Base-by-base conservation (phyloP, 108 stramenopile genomes). In the Nitzschia inconspicua region DNA sequence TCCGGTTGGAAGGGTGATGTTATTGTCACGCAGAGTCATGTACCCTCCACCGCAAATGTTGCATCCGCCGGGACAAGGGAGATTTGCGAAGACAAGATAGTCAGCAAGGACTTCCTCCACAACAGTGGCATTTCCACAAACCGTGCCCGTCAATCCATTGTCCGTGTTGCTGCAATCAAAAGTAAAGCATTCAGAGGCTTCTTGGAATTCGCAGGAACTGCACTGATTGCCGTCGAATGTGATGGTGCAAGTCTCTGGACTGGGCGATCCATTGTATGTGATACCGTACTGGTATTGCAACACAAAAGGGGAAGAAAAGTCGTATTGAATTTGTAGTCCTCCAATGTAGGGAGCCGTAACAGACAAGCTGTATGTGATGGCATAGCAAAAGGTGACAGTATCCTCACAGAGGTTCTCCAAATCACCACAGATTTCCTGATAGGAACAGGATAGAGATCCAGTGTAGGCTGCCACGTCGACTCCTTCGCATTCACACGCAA, bases 151-250 rank as follows among this genome's bases (percentile, higher is more conserved):
- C 4, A 54, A 7, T 32, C 16, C 16, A 4, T 3, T 0, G 29
- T 54, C 52, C 10, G 11, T 23, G 34, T 54, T 54, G 52, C 4
- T 36, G 11, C 52, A 54, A 36, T 54, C 52, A 18, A 54, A 54
- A 3, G 3, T 20, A 22, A 22, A 37, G 34, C 52, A 54, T 8
- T 16, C 24, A 30, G 16, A n/a, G 50, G 29, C 31, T 10, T 27
- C 13, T 5, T 49, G 5, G 7, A 25, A 25, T 19, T 16, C n/a
- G 34, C 52, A 54, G 4, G 52, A 36, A 22, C 16, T 54, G 18
- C 52, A 54, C 34, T 36, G 8, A 14, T 8, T 35, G n/a, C 52
- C 52, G 32, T 54, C 34, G 3, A 32, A 14, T 36, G 35, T 36
- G 3, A 54, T 23, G 10, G 7, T 6, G 19, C 52, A 54, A 9